These are phyloP conservation scores for Phytopythium aichiense DNA, from an alignment of 352 stramenopile genomes.

Conservation along the genomic window DNA sequence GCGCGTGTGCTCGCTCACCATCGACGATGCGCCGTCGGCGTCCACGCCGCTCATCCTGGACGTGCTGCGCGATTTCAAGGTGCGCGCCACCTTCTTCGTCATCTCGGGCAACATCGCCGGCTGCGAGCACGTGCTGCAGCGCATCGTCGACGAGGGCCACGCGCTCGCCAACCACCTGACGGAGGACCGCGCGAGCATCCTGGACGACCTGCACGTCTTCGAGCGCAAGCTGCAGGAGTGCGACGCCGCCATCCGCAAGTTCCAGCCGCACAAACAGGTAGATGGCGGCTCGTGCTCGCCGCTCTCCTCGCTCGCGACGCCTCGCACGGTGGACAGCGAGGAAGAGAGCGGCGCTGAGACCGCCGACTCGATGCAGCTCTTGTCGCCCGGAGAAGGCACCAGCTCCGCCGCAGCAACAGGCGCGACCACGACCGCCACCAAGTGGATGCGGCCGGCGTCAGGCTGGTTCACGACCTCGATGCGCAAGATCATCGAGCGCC, in stretches of 20 bases:
- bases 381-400: constrained; percentile 4
- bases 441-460: constrained; percentile 79
- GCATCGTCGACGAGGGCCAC: constrained; percentile 80
- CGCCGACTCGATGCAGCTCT: constrained; percentile 13
- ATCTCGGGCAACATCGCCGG: constrained; percentile 69
- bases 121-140: constrained; percentile 59
- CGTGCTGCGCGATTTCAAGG: constrained; percentile 47
- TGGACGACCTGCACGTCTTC: constrained; percentile 79
- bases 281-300: not conserved
- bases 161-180: constrained; percentile 78
- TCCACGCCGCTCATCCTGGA: constrained; percentile 69
- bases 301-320: not conserved
- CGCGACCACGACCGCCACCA: constrained; percentile 9
- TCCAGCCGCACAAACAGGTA: constrained; percentile 18
- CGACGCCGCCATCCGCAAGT: constrained; percentile 53
- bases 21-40: constrained; percentile 74
- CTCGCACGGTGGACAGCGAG: constrained; percentile 12
- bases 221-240: constrained; percentile 81
- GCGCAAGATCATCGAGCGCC: constrained; percentile 56
- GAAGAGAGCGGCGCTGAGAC: constrained; percentile 1
- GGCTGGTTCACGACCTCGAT: constrained; percentile 85
- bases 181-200: constrained; percentile 69
- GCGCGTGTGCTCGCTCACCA: constrained; percentile 66
- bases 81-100: constrained; percentile 85
- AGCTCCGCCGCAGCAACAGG: not conserved